These are phyloP conservation scores for Cladosporium colombiae DNA, from an alignment of 2,329 filamentous ascomycete species.

Conservation along the genomic window DNA sequence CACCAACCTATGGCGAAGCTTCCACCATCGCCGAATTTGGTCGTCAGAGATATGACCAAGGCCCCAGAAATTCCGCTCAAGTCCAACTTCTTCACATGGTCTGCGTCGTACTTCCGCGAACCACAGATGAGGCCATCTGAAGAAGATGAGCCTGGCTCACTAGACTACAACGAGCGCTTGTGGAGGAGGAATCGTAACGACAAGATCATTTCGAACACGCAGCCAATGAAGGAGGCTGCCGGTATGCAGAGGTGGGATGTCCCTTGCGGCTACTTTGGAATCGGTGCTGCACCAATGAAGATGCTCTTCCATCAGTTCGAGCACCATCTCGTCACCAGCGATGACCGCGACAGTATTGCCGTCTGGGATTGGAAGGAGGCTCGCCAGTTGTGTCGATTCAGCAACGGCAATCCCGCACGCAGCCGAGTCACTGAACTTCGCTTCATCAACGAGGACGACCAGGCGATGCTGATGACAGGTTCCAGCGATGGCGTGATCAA, in stretches of 20 bases:
- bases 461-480: conserved; percentile 89
- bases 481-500: conserved; percentile 94
- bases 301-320: conserved; percentile 99
- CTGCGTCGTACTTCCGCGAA: conserved; percentile 93
- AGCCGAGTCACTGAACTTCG: conserved; percentile 93
- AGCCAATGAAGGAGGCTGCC: conserved; percentile 87
- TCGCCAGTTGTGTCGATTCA: conserved; percentile 77
- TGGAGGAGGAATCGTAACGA: conserved; percentile 95
- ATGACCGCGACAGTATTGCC: conserved; percentile 83
- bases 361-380: conserved; percentile 92
- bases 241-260: conserved; percentile 85
- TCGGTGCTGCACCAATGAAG: conserved; percentile 83
- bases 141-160: conserved; percentile 91
- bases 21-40: conserved; percentile 76
- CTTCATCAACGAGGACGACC: conserved; percentile 98
- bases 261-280: conserved; percentile 80
- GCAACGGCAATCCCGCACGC: conserved; percentile 87
- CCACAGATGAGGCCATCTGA: conserved; percentile 98
- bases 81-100: conserved; percentile 91
- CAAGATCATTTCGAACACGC: conserved; percentile 84
- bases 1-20: conserved; percentile 72
- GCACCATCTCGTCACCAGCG: conserved; percentile 88
- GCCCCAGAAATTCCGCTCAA: conserved; percentile 70
- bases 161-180: conserved; percentile 91
- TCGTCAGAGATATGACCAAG: conserved; percentile 60